These are phyloP conservation scores for Eimeria mitis DNA, from an alignment of 169 alveolate species.

Conservation along the genomic window DNA sequence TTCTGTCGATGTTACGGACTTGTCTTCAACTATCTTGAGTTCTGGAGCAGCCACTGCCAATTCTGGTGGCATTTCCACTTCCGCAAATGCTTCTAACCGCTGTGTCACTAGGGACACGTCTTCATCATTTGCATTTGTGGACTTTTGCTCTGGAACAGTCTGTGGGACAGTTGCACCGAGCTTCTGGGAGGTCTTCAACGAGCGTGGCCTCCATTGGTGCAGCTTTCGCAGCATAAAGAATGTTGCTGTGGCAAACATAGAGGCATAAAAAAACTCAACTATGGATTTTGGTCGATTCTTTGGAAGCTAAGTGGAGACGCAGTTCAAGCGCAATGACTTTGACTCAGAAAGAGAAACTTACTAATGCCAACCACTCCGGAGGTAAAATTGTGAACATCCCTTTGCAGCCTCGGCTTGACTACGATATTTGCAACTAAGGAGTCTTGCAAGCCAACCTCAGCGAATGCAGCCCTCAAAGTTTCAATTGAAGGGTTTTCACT, in stretches of 20 bases:
- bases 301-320: background rate
- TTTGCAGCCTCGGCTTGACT: conserved; percentile 17
- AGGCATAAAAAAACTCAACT: background rate
- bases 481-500: conserved; percentile 6
- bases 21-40: conserved; percentile 24
- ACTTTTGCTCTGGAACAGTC: background rate
- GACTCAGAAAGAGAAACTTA: background rate
- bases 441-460: background rate
- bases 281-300: background rate
- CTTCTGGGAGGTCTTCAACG: background rate
- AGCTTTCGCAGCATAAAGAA: conserved; percentile 69
- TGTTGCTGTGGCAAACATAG: conserved; percentile 25
- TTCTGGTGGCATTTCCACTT: conserved; percentile 39
- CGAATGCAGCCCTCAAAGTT: conserved; percentile 9
- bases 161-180: background rate
- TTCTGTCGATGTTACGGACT: conserved; percentile 11
- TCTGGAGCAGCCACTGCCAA: conserved; percentile 45
- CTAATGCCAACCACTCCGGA: conserved; percentile 46
- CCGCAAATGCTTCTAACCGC: conserved; percentile 35
- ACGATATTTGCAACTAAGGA: background rate
- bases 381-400: conserved; percentile 48
- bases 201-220: conserved; percentile 37
- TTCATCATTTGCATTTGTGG: background rate
- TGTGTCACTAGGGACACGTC: conserved; percentile 26
- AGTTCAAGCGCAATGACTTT: background rate